Conservation (phyloP, 208 protist genomes). For the Trypanosoma avium region DNA sequence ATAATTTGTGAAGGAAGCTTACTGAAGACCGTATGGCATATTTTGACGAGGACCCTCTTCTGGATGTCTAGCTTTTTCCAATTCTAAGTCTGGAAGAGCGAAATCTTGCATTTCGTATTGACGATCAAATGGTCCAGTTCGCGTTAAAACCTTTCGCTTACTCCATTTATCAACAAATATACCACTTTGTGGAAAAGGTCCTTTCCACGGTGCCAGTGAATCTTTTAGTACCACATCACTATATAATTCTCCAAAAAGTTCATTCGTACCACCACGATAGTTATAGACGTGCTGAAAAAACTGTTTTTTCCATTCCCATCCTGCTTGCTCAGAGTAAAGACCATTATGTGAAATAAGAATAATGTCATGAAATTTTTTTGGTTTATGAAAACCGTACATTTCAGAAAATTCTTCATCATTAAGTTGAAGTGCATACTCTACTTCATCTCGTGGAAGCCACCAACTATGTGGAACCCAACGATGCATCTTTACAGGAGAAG, state of each 20-base stretch:
- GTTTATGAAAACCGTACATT: constrained; percentile 89
- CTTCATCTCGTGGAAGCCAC: constrained; percentile 89
- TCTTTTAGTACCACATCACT: constrained; percentile 76
- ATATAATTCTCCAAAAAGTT: constrained; percentile 84
- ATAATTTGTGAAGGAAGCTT: no score
- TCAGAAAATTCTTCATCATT: constrained; percentile 81
- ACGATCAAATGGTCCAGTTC: constrained; percentile 87
- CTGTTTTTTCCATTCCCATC: constrained; percentile 88
- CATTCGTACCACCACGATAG: constrained; percentile 88
- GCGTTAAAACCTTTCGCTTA: constrained; percentile 84
- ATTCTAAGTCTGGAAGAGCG: constrained; percentile 82
- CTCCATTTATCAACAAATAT: constrained; percentile 93
- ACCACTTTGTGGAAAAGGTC: constrained; percentile 85
- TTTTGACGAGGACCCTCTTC: constrained; percentile 83
- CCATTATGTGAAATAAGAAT: constrained; percentile 91
- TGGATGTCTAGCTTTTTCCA: constrained; percentile 74
- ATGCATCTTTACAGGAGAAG: constrained; percentile 74
- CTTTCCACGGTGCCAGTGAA: constrained; percentile 84
- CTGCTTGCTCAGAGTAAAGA: constrained; percentile 83
- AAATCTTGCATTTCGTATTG: constrained; percentile 94
- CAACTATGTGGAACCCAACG: constrained; percentile 84
- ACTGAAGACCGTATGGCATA: constrained; percentile 91
- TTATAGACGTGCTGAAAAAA: constrained; percentile 92
- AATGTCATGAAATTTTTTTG: constrained; percentile 65
- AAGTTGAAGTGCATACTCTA: constrained; percentile 89